These are phyloP conservation scores for Aotearoamyces nothofagi DNA, from an alignment of 2,329 filamentous ascomycete genomes.

Conservation along the genomic window DNA sequence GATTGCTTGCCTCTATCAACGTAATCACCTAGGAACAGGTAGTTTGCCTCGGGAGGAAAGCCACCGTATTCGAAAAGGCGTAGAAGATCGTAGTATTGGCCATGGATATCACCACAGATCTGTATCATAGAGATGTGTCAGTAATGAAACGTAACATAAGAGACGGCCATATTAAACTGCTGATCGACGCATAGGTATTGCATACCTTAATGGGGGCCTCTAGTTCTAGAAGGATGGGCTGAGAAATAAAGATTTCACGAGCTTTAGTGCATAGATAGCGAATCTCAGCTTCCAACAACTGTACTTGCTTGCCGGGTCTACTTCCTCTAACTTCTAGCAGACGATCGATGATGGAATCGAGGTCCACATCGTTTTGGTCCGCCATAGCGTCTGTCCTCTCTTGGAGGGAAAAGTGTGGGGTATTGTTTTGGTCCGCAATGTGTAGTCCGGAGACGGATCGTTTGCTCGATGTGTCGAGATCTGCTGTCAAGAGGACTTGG, in stretches of 20 bases:
- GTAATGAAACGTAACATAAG: too few species aligned
- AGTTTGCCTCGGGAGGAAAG: conserved; percentile 97
- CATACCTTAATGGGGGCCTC: conserved; percentile 97
- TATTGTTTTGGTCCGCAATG: conserved; percentile 14
- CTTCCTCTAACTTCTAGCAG: conserved; percentile 95
- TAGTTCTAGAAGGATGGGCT: conserved; percentile 92
- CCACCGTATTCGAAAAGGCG: conserved; percentile 97
- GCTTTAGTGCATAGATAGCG: conserved; percentile 96
- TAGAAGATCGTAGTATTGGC: conserved; percentile 96
- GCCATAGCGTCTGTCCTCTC: conserved; percentile 38
- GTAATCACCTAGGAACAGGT: conserved; percentile 97
- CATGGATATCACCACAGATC: conserved; percentile 99
- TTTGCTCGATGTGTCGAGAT: conserved; percentile 8
- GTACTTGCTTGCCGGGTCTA: conserved; percentile 95
- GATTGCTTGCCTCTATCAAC: conserved; percentile 99
- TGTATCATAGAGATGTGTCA: conserved; percentile 23
- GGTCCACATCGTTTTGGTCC: conserved; percentile 79
- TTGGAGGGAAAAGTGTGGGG: conserved; percentile 15
- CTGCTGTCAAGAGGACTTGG: conserved; percentile 17
- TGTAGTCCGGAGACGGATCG: conserved; percentile 4
- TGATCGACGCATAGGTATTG: too few species aligned
- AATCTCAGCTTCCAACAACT: conserved; percentile 92
- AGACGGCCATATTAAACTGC: background rate
- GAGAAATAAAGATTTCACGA: conserved; percentile 97
- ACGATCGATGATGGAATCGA: conserved; percentile 98